Evolutionary conservation across 768 basidiomycete species (phyloP).

Genomic region (Mycena kentingensis): DNA sequence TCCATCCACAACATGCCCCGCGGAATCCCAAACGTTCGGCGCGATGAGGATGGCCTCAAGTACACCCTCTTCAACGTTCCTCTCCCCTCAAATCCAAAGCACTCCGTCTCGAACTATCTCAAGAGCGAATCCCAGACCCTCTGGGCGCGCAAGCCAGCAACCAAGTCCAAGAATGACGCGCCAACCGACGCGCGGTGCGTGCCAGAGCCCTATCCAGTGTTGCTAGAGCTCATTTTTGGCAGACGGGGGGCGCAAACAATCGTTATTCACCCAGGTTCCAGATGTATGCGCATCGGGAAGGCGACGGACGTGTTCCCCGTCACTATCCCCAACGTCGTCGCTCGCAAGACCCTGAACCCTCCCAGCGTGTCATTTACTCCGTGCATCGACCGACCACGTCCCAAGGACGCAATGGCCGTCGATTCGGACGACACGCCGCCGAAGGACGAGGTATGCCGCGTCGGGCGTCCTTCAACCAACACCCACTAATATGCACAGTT

Average conservation of each 20-base stretch:
- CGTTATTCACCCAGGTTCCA: conserved; percentile 79
- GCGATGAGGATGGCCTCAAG: conserved; percentile 79
- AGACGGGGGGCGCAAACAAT: conserved; percentile 79
- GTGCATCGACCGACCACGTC: conserved; percentile 56
- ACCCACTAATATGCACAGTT: conserved; percentile 47
- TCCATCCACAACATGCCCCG: conserved; percentile 59
- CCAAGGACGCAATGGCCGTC: conserved; percentile 46
- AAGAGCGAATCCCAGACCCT: conserved; percentile 74
- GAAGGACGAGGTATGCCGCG: conserved; percentile 41
- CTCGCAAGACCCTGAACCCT: conserved; percentile 52
- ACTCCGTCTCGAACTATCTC: conserved; percentile 74
- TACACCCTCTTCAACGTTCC: conserved; percentile 85
- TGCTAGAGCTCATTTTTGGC: conserved; percentile 28
- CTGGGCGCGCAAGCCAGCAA: conserved; percentile 69
- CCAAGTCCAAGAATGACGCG: conserved; percentile 52
- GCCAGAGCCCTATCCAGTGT: conserved; percentile 22
- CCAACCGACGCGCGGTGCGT: conserved; percentile 50
- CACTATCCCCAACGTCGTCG: conserved; percentile 70
- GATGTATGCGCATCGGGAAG: conserved; percentile 70
- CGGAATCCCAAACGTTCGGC: conserved; percentile 78
- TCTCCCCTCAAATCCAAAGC: conserved; percentile 79
- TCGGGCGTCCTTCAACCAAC: background rate
- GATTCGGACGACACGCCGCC: conserved; percentile 55
- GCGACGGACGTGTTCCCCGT: conserved; percentile 78
- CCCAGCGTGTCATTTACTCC: conserved; percentile 47